phyloP scores from a whole-genome alignment of 306 rosid species.

The Hippophae rhamnoides region DNA sequence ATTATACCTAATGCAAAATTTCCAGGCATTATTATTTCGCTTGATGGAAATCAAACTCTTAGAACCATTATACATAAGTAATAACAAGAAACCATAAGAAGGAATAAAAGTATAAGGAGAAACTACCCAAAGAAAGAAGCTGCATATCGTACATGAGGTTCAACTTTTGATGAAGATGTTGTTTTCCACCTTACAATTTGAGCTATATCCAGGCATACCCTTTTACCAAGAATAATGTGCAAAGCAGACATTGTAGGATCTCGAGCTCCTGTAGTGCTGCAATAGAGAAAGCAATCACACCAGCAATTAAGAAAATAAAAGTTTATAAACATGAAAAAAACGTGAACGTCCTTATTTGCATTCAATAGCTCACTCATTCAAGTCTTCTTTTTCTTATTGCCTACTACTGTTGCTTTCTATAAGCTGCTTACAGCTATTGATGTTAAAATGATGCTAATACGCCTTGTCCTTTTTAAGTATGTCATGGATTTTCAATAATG shows the following conservation, averaged over 20 bases:
- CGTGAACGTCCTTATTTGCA: not conserved
- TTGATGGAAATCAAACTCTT: too few relatives aligned
- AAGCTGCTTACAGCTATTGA: too few relatives aligned
- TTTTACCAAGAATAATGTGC: conserved; percentile 82
- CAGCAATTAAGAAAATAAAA: not conserved
- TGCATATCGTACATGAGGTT: conserved; percentile 79
- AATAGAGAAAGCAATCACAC: conserved; percentile 12
- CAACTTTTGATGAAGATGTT: conserved; percentile 54
- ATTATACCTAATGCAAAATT: not conserved
- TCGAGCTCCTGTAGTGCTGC: conserved; percentile 87
- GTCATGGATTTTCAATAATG: too few relatives aligned
- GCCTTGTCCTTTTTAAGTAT: too few relatives aligned
- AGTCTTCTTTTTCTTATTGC: not conserved
- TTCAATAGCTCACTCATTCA: not conserved
- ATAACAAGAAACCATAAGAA: not conserved
- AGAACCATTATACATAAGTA: not conserved
- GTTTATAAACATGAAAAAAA: not conserved
- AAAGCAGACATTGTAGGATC: conserved; percentile 84
- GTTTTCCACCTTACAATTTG: conserved; percentile 94
- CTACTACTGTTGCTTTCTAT: too few relatives aligned
- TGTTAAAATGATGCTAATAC: too few relatives aligned
- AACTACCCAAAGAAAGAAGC: conserved; percentile 94
- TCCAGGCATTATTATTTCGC: too few relatives aligned
- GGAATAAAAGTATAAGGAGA: conserved; percentile 9
- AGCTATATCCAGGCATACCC: conserved; percentile 75